These are phyloP conservation scores for Amanita subjunquillea DNA, from an alignment of 768 basidiomycete genomes.

Conservation along the genomic window DNA sequence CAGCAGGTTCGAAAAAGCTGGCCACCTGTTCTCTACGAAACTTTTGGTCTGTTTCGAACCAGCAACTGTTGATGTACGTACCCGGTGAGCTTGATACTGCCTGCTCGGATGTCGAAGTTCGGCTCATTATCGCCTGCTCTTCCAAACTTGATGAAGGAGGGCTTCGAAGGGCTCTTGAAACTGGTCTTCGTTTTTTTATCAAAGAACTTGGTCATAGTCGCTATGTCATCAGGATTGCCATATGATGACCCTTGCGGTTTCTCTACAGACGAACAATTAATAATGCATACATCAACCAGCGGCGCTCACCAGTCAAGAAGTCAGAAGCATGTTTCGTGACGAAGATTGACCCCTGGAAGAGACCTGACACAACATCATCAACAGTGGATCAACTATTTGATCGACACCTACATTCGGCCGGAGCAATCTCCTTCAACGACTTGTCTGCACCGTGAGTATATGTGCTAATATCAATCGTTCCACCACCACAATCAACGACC, in stretches of 20 bases:
- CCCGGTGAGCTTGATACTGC: slow-evolving; percentile 17
- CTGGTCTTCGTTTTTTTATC: slow-evolving; percentile 37
- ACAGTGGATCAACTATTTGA: slow-evolving; percentile 1
- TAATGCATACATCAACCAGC: not conserved
- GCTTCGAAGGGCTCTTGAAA: slow-evolving; percentile 22
- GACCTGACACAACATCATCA: slow-evolving; percentile 16
- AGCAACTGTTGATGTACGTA: not conserved
- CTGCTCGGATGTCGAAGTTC: slow-evolving; percentile 28
- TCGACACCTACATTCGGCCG: not conserved
- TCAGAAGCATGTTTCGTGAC: not conserved
- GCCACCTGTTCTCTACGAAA: slow-evolving; percentile 5
- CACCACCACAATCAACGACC: slow-evolving; percentile 3
- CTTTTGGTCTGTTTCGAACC: slow-evolving; percentile 9
- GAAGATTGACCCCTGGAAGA: not conserved
- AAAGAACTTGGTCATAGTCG: slow-evolving; percentile 24
- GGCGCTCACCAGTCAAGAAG: not conserved
- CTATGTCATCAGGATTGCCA: slow-evolving; percentile 24
- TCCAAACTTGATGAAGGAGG: slow-evolving; percentile 39
- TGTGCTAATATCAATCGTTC: slow-evolving; percentile 2
- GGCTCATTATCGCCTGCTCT: slow-evolving; percentile 27
- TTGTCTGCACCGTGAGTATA: not conserved
- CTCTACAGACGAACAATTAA: not conserved
- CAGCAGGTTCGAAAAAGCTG: slow-evolving; percentile 1
- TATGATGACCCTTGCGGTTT: not conserved
- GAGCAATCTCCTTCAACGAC: slow-evolving; percentile 1